phyloP scores from a whole-genome alignment of 2,329 filamentous ascomycete genomes.

The Ceratocystis destructans region DNA sequence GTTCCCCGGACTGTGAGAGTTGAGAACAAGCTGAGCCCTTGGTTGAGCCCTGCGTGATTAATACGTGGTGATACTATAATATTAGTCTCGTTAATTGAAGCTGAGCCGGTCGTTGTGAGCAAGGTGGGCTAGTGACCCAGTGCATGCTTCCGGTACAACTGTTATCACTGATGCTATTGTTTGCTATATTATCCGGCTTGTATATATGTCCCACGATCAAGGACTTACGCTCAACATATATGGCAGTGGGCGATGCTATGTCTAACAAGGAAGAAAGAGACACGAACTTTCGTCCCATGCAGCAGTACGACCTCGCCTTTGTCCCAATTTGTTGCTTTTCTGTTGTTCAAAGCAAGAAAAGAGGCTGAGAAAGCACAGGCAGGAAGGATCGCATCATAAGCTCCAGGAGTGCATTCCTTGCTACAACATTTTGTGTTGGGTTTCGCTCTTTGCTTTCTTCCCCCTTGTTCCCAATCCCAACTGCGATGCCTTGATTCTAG shows the following conservation, averaged over 20 bases:
- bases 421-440: neutral
- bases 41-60: neutral
- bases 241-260: neutral
- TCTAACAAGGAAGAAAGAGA: neutral
- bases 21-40: neutral
- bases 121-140: neutral
- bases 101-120: neutral
- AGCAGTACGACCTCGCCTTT: neutral
- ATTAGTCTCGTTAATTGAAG: slow-evolving; percentile 3
- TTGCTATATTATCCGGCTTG: too few relatives aligned
- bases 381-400: neutral
- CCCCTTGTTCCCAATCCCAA: neutral
- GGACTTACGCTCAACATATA: neutral
- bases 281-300: neutral
- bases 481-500: neutral
- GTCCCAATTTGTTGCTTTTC: neutral
- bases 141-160: neutral
- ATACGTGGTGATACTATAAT: neutral
- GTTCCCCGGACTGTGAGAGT: neutral
- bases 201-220: too few relatives aligned
- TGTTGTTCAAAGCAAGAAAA: neutral
- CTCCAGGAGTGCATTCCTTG: neutral
- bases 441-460: neutral
- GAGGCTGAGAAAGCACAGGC: neutral
- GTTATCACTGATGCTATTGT: neutral